Conservation (phyloP, 345 rosid genomes). For the Brassica juncea region DNA sequence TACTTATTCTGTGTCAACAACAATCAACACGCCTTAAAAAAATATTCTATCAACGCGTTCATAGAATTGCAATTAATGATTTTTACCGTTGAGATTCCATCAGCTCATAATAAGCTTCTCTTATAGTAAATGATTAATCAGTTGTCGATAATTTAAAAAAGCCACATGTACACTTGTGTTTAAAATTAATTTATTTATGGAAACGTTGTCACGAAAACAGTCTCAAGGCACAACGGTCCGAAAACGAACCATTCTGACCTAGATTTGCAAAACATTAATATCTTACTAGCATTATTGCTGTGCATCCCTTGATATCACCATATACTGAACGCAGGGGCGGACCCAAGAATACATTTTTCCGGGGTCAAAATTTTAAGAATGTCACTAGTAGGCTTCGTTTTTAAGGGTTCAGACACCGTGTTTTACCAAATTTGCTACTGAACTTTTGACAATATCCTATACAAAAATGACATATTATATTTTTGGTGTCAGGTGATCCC, state of each 20-base stretch:
- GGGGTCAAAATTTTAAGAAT: too few relatives aligned
- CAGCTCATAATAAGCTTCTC: background rate
- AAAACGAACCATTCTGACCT: conserved; percentile 22
- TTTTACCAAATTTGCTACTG: too few relatives aligned
- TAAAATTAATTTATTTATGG: background rate
- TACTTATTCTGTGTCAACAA: background rate
- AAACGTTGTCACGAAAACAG: conserved; percentile 1
- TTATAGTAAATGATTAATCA: background rate
- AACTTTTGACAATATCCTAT: too few relatives aligned
- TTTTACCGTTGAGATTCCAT: conserved; percentile 24
- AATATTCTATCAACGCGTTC: background rate
- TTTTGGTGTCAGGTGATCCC: too few relatives aligned
- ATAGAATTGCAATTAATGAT: background rate
- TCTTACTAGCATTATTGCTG: background rate
- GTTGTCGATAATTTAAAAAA: background rate
- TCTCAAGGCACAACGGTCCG: conserved; percentile 29
- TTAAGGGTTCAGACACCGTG: too few relatives aligned
- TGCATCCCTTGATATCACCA: background rate
- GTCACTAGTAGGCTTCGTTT: too few relatives aligned
- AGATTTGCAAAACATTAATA: conserved; percentile 3
- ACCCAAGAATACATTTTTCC: too few relatives aligned
- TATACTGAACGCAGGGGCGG: background rate
- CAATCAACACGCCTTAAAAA: background rate
- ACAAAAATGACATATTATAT: too few relatives aligned
- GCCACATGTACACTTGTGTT: background rate